Base-by-base conservation (phyloP, 257 asterid species). In the Nicotiana tomentosiformis region DNA sequence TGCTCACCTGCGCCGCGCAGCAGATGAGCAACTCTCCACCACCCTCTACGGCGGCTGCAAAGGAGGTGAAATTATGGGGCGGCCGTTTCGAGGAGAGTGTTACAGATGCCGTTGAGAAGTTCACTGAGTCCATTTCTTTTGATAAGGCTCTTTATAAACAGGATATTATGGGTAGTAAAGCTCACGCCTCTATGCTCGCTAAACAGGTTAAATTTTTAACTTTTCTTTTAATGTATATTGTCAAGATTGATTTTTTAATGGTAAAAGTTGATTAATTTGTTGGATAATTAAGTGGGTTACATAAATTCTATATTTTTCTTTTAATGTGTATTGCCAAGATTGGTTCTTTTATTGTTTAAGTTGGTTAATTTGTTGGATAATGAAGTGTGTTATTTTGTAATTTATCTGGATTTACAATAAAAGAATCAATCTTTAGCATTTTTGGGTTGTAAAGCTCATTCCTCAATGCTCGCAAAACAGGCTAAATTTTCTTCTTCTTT, bases 151-250 rank as follows among this genome's bases (percentile, higher is more conserved):
- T 96, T 1, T 96, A 96, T 87, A 96, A 93, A 90, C 98, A 96
- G 80, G 99, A 96, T 84, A 96, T 96, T 12, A 91, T 91, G 95
- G 98, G 99, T 30, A 96, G 98, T 83, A 91, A 96, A 1, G 99
- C 99, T 57, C 99, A 96, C 77, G 99, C 99, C 64, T 84, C 94
- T 1, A 96, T 96, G 99, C 99, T 96, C 16, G 98, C 97, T 74
- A 86, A 55, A 60, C 98, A 96, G 97, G 98, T 90, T 10, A 15
- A 9, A 7, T 74, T 7, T 15, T 15, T 49, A 7, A 0, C 15
- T 23, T 49, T 29, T 12, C 16, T 14, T 53, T 53, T 53, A 10
- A 53, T 53, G 58, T 11, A 7, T 53, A 53, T 53, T 53, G 18
- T 5, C 58, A 53, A 53, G 18, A 53, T 53, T 53, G 5, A 53